Base-by-base conservation (phyloP, 352 stramenopile species). In the Phytophthora cactorum region DNA sequence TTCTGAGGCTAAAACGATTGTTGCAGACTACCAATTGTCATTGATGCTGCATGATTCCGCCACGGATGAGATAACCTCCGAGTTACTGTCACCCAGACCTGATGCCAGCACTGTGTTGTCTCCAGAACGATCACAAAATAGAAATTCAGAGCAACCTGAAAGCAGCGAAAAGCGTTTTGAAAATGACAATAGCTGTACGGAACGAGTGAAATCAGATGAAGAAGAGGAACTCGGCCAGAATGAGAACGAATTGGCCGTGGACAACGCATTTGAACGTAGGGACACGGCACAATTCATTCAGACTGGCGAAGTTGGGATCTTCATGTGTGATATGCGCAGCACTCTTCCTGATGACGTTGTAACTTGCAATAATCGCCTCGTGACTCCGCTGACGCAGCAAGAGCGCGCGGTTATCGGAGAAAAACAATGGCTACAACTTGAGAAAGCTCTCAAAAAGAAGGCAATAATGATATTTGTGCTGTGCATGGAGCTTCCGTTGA, bases 371-470 rank as follows among this genome's bases (percentile, higher is more conserved):
- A 71, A 77, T 29, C 78, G 86, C 5, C 67, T 95, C 11, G 4
- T 75, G 12, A 80, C 56, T 15, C 76, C 84, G 0, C 66, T 93
- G 5, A 79, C 63, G 12, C 47, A 31, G 3, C 77, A 89, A 47
- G 84, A 92, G 53, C 75, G 76, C 8, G 68, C 86, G 1, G 59
- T 91, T n/a, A 84, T 95, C 43, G 71, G 67, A 45, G 86, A 95
- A 63, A 52, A 51, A 1, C 84, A 93, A 50, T 95, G 86, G 86
- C 70, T 75, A n/a, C 62, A 79, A 25, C 60, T 95, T 17, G 86
- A 93, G 73, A 83, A 67, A 45, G 71, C 82, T 11, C 66, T 92
- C 7, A 80, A 81, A 38, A 91, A 90, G 66, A 95, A 95, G 55
- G 72, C 70, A 17, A 69, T 88, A 8, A 76, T 84, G 46, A 59